Percentiles rank a stretch among this genome's conserved stretches.
phyloP scores from a whole-genome alignment of 2,329 filamentous ascomycete species.

The Fusarium vanettenii region DNA sequence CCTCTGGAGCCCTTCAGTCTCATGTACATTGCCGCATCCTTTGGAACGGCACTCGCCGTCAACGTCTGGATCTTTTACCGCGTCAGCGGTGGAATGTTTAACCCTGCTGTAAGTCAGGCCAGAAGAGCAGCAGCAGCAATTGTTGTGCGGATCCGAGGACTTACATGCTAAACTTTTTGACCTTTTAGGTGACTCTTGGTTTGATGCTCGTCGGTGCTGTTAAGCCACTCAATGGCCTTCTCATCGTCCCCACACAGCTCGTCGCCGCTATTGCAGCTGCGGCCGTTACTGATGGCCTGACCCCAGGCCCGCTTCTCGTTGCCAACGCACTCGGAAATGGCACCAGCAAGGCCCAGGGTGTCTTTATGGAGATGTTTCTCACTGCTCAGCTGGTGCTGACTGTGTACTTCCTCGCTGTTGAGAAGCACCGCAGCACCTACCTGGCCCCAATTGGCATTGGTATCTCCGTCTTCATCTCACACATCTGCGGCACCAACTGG shows the following conservation, averaged over 20 bases:
- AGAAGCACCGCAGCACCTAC: constrained; percentile 79
- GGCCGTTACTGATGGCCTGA: constrained; percentile 65
- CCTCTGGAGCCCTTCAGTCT: constrained; percentile 51
- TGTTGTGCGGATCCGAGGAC: not conserved
- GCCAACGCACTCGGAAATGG: constrained; percentile 65
- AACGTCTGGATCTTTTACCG: constrained; percentile 69
- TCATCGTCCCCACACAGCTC: constrained; percentile 68
- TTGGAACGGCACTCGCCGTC: constrained; percentile 62
- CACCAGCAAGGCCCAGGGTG: constrained; percentile 65
- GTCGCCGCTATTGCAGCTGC: constrained; percentile 69
- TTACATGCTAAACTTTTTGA: constrained; percentile 1
- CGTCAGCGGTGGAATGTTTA: constrained; percentile 64
- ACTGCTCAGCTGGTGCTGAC: constrained; percentile 73
- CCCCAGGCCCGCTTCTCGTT: constrained; percentile 68
- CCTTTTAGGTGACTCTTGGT: constrained; percentile 62
- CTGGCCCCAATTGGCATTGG: constrained; percentile 80
- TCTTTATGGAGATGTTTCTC: constrained; percentile 76
- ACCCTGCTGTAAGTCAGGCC: constrained; percentile 57
- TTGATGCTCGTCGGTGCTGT: constrained; percentile 70
- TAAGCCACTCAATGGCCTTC: constrained; percentile 60
- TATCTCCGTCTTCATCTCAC: constrained; percentile 72
- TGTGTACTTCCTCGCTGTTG: constrained; percentile 76
- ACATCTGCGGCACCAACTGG: constrained; percentile 59
- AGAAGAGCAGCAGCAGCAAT: not conserved
- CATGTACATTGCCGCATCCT: constrained; percentile 62